Conservation (phyloP, 2,329 filamentous ascomycete genomes). For the Huntiella moniliformis region DNA sequence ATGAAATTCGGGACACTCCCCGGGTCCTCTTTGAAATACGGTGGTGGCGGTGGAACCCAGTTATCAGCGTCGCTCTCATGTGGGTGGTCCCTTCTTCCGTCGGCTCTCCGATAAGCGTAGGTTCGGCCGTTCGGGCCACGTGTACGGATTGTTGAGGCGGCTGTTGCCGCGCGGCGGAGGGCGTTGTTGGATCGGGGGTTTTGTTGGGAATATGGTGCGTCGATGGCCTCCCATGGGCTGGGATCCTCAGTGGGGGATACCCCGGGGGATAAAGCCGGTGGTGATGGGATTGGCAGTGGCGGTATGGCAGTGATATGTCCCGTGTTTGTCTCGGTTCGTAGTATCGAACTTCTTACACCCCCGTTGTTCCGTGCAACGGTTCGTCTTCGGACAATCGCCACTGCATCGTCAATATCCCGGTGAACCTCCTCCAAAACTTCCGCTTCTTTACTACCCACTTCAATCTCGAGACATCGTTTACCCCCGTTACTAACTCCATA, state of each 20-base stretch:
- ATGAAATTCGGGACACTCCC: conserved; percentile 37
- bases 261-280: conserved; percentile 11
- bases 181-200: conserved; percentile 52
- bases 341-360: conserved; percentile 26
- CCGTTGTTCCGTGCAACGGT: conserved; percentile 48
- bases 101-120: conserved; percentile 47
- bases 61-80: conserved; percentile 79
- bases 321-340: conserved; percentile 21
- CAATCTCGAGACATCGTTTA: conserved; percentile 41
- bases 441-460: conserved; percentile 51
- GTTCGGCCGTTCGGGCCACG: conserved; percentile 37
- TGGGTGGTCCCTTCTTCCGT: conserved; percentile 52
- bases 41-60: conserved; percentile 72
- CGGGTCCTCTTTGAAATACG: conserved; percentile 50
- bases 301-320: conserved; percentile 14
- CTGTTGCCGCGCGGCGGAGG: conserved; percentile 53
- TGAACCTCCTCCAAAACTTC: conserved; percentile 55
- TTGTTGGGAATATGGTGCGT: conserved; percentile 54
- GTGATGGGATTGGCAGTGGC: conserved; percentile 16
- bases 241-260: conserved; percentile 12
- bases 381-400: conserved; percentile 57
- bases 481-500: conserved; percentile 38
- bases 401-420: conserved; percentile 56
- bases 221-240: conserved; percentile 31
- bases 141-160: conserved; percentile 54